A percentile compares a stretch with the other conserved stretches of the same genome.
Evolutionary conservation across 1,139 yeast genomes (phyloP).

Genomic region (Petasospora rhodanensis): DNA sequence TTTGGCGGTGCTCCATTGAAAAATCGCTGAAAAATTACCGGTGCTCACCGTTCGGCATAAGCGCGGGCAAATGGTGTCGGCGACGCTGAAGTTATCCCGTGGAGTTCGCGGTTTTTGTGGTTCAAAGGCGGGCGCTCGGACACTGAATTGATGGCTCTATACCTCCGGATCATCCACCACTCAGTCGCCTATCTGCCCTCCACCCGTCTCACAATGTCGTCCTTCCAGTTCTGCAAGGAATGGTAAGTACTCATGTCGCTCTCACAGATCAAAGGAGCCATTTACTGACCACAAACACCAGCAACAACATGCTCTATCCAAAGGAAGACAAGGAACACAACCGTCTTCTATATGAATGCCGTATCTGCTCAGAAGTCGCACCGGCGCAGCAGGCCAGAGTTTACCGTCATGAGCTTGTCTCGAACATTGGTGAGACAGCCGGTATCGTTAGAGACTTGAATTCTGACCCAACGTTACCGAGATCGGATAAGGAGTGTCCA

Average conservation of each 20-base stretch:
- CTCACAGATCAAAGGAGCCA: no score
- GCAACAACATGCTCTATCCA: conserved; percentile 98
- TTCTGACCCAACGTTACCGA: conserved; percentile 90
- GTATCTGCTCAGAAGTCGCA: conserved; percentile 93
- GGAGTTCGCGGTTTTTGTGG: no score
- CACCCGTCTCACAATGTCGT: no score
- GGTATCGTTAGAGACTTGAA: conserved; percentile 98
- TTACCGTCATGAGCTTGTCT: conserved; percentile 86
- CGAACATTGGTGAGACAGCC: conserved; percentile 82
- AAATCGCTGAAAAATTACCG: conserved; percentile 10
- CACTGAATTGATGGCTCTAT: no score
- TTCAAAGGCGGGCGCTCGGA: no score
- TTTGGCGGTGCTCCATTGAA: conserved; percentile 1
- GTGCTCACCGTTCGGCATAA: conserved; percentile 5
- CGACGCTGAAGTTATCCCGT: conserved; percentile 8
- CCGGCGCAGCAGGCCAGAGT: conserved; percentile 86
- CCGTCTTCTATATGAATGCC: conserved; percentile 82
- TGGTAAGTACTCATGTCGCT: conserved; percentile 54
- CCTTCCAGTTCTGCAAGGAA: conserved; percentile 89
- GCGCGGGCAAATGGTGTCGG: conserved; percentile 2
- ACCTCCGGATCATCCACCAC: no score
- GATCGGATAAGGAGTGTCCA: conserved; percentile 92
- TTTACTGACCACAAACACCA: conserved; percentile 4
- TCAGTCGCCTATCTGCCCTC: no score
- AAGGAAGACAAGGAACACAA: conserved; percentile 75